Percentiles rank a stretch among this genome's conserved stretches.
Conservation (phyloP, 2,329 filamentous ascomycete species). For the Lachnellula occidentalis region DNA sequence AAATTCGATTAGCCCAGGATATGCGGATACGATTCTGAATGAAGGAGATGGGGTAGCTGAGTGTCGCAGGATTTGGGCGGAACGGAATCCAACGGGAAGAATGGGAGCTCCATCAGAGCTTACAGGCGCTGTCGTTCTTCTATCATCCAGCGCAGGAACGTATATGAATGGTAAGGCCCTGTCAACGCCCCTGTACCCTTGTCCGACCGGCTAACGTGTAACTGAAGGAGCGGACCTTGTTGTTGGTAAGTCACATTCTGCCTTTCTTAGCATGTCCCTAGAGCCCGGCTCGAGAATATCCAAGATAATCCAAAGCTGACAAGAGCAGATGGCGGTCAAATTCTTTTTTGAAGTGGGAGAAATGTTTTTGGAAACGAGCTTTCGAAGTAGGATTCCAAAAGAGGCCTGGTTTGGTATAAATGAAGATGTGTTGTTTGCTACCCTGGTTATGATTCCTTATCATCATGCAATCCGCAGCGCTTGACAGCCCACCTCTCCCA, state of each 20-base stretch:
- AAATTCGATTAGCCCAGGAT: conserved; percentile 67
- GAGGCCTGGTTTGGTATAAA: conserved; percentile 26
- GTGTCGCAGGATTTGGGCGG: conserved; percentile 50
- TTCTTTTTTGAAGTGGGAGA: conserved; percentile 22
- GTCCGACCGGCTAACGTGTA: background rate
- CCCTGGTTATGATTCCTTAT: conserved; percentile 25
- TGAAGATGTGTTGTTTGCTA: background rate
- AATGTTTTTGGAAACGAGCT: background rate
- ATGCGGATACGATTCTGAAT: conserved; percentile 61
- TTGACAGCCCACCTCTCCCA: conserved; percentile 52
- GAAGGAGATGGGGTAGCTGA: conserved; percentile 53
- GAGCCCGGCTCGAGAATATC: background rate
- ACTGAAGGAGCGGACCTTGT: conserved; percentile 54
- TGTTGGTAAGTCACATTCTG: conserved; percentile 39
- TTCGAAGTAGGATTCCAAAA: background rate
- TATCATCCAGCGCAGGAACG: conserved; percentile 54
- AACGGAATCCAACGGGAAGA: conserved; percentile 55
- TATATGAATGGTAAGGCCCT: conserved; percentile 49
- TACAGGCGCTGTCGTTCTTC: conserved; percentile 54
- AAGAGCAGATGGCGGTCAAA: conserved; percentile 39
- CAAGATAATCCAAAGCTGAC: background rate
- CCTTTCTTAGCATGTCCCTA: background rate
- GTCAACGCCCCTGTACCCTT: background rate
- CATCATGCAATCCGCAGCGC: conserved; percentile 33
- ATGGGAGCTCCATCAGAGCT: conserved; percentile 62